Conservation (phyloP, 1,284 basidiomycete species). For the Melampsora larici-populina region DNA sequence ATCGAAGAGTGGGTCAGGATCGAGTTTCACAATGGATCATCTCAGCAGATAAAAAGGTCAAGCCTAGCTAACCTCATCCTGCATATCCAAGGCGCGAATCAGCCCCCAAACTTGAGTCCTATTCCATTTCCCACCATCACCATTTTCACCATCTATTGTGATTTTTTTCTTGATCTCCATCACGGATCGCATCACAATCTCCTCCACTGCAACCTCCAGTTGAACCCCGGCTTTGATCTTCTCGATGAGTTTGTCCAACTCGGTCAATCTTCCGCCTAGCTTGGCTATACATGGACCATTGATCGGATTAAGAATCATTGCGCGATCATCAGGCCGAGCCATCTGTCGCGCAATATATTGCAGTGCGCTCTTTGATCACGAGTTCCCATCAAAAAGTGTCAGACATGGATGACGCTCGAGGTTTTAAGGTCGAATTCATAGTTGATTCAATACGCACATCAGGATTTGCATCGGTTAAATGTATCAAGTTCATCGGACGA, state of each 20-base stretch:
- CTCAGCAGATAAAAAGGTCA: too few species aligned
- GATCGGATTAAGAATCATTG: conserved; percentile 45
- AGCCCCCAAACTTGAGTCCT: conserved; percentile 84
- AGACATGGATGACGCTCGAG: background rate
- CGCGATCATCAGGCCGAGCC: background rate
- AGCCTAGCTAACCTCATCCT: conserved; percentile 62
- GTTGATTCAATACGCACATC: conserved; percentile 10
- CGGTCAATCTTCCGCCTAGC: conserved; percentile 51
- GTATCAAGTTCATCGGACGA: conserved; percentile 74
- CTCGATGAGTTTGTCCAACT: conserved; percentile 47
- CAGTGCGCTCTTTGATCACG: conserved; percentile 16
- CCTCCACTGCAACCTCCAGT: conserved; percentile 12
- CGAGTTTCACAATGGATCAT: too few species aligned
- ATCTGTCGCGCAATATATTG: conserved; percentile 23
- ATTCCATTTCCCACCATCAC: conserved; percentile 77
- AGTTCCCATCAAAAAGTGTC: background rate
- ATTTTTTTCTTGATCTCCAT: conserved; percentile 83
- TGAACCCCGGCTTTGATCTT: conserved; percentile 23
- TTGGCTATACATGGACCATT: conserved; percentile 50
- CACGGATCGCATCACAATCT: conserved; percentile 66
- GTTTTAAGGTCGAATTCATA: background rate
- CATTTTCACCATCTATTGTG: conserved; percentile 85
- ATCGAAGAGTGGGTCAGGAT: too few species aligned
- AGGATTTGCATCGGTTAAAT: conserved; percentile 58
- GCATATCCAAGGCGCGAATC: conserved; percentile 68